Evolutionary conservation across 495 filamentous ascomycete genomes (phyloP).

Genomic region (Bryoglossum gracile): DNA sequence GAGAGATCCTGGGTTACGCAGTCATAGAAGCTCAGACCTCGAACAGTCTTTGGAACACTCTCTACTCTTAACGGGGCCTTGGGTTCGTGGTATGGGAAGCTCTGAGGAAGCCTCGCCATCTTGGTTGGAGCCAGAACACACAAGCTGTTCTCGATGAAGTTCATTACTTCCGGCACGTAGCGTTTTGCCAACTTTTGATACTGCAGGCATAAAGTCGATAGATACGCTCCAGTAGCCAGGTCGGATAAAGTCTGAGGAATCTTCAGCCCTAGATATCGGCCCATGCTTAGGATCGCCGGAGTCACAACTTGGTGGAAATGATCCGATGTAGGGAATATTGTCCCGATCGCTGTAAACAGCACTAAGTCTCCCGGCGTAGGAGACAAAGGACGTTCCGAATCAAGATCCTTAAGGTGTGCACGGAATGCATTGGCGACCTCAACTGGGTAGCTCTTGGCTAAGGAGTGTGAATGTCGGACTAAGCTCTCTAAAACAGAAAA

Average conservation of each 20-base stretch:
- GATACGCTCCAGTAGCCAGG: conserved; percentile 67
- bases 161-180: conserved; percentile 80
- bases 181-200: conserved; percentile 77
- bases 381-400: conserved; percentile 48
- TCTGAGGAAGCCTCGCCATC: conserved; percentile 35
- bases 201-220: conserved; percentile 66
- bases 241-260: conserved; percentile 55
- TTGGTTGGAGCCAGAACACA: conserved; percentile 54
- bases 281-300: conserved; percentile 74
- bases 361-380: conserved; percentile 70
- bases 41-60: conserved; percentile 26
- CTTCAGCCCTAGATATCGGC: conserved; percentile 73
- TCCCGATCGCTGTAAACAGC: conserved; percentile 70
- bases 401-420: conserved; percentile 57
- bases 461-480: conserved; percentile 75
- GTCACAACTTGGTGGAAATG: conserved; percentile 93
- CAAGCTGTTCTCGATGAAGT: conserved; percentile 73
- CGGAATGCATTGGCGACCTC: conserved; percentile 73
- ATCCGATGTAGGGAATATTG: conserved; percentile 90
- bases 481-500: conserved; percentile 58
- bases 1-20: conserved; percentile 29
- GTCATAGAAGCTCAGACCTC: conserved; percentile 47
- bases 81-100: conserved; percentile 57
- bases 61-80: conserved; percentile 45
- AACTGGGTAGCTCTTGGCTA: conserved; percentile 74